These are phyloP conservation scores for Solanum medicagineum DNA, from an alignment of 257 asterid genomes.

Conservation along the genomic window DNA sequence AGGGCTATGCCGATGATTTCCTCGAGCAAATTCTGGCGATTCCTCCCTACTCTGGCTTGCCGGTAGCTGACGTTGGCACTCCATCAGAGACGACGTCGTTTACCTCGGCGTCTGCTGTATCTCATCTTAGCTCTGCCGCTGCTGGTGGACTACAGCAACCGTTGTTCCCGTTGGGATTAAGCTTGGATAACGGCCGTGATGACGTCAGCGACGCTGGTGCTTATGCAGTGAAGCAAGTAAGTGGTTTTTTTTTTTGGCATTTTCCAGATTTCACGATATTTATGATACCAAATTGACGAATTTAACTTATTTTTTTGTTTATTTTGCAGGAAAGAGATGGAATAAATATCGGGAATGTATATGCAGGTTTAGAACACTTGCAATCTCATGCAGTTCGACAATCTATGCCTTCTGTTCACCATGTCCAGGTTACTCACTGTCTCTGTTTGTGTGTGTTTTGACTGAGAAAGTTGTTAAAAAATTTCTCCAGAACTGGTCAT, in stretches of 20 bases:
- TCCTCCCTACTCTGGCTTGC: constrained; percentile 48
- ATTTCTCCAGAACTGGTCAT: neutral
- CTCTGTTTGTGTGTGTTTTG: neutral
- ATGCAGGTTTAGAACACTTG: constrained; percentile 45
- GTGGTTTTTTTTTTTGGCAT: neutral
- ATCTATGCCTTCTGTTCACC: constrained; percentile 44
- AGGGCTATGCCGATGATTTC: constrained; percentile 63
- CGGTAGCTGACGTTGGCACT: constrained; percentile 32
- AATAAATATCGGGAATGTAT: constrained; percentile 34
- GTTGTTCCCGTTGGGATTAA: constrained; percentile 57
- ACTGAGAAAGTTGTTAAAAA: neutral
- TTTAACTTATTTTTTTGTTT: neutral
- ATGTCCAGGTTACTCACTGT: constrained; percentile 17
- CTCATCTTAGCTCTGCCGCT: constrained; percentile 30
- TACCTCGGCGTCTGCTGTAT: constrained; percentile 19
- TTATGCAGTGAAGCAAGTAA: constrained; percentile 38
- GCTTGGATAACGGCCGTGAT: constrained; percentile 59
- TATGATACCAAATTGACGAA: neutral
- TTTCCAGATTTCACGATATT: neutral
- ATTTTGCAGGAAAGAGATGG: constrained; percentile 52
- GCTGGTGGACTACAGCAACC: constrained; percentile 29
- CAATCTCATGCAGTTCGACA: constrained; percentile 50
- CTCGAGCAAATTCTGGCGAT: constrained; percentile 75
- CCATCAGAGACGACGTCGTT: constrained; percentile 40
- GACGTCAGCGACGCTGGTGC: constrained; percentile 34